phyloP scores from a whole-genome alignment of 2,329 filamentous ascomycete species.

The Neonectria ditissima region DNA sequence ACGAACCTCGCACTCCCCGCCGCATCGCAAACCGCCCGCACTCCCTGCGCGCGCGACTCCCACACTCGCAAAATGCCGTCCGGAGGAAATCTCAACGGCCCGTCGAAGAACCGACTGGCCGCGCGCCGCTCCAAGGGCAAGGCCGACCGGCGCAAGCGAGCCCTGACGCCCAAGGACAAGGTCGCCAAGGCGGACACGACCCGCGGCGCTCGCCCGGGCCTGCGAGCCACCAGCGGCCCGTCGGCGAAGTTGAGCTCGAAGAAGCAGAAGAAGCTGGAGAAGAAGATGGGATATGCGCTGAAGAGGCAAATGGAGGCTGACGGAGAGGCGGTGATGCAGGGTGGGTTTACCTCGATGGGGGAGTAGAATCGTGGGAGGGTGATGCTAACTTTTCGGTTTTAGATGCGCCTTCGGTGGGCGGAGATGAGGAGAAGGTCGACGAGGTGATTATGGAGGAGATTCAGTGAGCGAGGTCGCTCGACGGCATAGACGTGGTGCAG shows the following conservation, averaged over 20 bases:
- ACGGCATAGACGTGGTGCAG: not conserved
- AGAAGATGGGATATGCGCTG: constrained; percentile 63
- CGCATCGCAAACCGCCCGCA: constrained; percentile 4
- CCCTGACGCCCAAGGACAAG: constrained; percentile 52
- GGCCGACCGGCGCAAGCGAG: constrained; percentile 58
- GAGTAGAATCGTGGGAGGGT: constrained; percentile 18
- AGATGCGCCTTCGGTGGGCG: constrained; percentile 42
- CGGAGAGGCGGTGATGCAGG: constrained; percentile 63
- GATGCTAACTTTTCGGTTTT: constrained; percentile 9
- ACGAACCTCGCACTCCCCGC: not conserved
- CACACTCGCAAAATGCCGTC: constrained; percentile 59
- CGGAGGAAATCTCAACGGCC: constrained; percentile 69
- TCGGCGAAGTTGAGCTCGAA: constrained; percentile 64
- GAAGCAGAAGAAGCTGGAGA: constrained; percentile 67
- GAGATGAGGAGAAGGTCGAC: constrained; percentile 30
- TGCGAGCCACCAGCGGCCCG: constrained; percentile 68
- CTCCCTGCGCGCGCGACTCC: not conserved
- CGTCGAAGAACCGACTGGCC: constrained; percentile 64
- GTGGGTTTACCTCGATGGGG: constrained; percentile 43
- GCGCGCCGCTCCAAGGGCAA: constrained; percentile 59
- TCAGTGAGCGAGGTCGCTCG: constrained; percentile 30
- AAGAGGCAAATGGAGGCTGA: constrained; percentile 64
- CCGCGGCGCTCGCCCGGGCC: constrained; percentile 64
- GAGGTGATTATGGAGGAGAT: constrained; percentile 48
- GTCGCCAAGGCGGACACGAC: constrained; percentile 57